Conservation (phyloP, 106 monocot species). For the Dendrobium officinale region DNA sequence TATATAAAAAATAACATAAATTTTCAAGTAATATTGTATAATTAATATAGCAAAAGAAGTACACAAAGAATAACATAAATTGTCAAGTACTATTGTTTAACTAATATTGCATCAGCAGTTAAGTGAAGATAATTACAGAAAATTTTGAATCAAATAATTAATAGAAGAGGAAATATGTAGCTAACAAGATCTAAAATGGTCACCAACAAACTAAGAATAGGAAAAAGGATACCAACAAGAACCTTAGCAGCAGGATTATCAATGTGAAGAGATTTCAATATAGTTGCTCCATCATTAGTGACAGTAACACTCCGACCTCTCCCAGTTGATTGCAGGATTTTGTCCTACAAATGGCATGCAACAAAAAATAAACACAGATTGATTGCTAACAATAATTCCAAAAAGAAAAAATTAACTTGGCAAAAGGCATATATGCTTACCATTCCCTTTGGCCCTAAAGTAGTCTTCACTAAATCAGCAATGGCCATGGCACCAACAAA, state of each 20-base stretch:
- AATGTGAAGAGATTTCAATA: constrained; percentile 95
- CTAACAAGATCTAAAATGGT: background rate
- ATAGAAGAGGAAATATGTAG: background rate
- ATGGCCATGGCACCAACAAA: constrained; percentile 97
- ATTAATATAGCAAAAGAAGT: background rate
- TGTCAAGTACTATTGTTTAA: background rate
- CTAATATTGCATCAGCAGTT: background rate
- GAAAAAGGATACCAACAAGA: constrained; percentile 43
- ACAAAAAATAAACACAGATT: constrained; percentile 1
- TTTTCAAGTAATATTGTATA: background rate
- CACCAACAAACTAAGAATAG: background rate
- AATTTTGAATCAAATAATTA: background rate
- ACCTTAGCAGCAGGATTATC: constrained; percentile 98
- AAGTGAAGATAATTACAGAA: background rate
- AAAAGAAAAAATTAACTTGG: background rate
- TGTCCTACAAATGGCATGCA: constrained; percentile 47
- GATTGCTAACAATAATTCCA: background rate
- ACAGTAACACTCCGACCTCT: constrained; percentile 85
- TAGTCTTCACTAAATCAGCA: constrained; percentile 94
- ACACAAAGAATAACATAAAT: background rate
- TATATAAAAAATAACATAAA: background rate
- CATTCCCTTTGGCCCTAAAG: constrained; percentile 98
- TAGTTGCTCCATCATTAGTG: constrained; percentile 98
- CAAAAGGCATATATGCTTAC: constrained; percentile 22
- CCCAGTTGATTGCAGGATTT: constrained; percentile 95